Evolutionary conservation across 2,329 filamentous ascomycete genomes (phyloP).

Genomic region (Claviceps quebecensis): DNA sequence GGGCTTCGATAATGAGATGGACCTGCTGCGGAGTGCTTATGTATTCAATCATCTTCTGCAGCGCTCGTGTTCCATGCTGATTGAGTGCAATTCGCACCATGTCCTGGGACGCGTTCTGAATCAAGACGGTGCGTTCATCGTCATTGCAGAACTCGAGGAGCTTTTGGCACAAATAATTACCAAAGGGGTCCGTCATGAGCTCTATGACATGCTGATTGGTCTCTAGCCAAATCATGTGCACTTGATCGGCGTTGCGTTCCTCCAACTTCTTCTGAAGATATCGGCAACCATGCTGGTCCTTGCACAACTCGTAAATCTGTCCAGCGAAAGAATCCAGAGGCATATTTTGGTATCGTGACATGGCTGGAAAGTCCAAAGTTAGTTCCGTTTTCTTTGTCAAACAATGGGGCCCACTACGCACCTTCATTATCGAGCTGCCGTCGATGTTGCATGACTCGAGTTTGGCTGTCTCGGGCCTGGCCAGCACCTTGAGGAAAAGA

Average conservation of each 20-base stretch:
- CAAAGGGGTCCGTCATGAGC: constrained; percentile 97
- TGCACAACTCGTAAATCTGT: constrained; percentile 81
- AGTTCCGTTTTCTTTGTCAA: constrained; percentile 10
- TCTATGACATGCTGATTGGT: constrained; percentile 89
- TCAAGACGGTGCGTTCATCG: constrained; percentile 83
- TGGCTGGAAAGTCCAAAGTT: constrained; percentile 29
- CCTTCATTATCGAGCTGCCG: constrained; percentile 62
- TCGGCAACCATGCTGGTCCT: constrained; percentile 94
- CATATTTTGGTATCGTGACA: constrained; percentile 72
- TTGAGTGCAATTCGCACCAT: constrained; percentile 92
- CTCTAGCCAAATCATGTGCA: constrained; percentile 89
- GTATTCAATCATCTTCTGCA: constrained; percentile 99
- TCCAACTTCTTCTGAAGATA: constrained; percentile 97
- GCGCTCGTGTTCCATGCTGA: constrained; percentile 87
- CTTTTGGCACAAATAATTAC: constrained; percentile 99
- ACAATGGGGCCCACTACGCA: constrained; percentile 18
- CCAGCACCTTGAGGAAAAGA: constrained; percentile 32
- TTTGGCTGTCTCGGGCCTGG: constrained; percentile 58
- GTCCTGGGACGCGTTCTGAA: constrained; percentile 74
- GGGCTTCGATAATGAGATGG: constrained; percentile 71
- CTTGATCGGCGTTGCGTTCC: constrained; percentile 67
- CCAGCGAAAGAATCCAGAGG: constrained; percentile 68
- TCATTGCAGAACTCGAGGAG: constrained; percentile 89
- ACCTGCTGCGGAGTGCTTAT: constrained; percentile 78
- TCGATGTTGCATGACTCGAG: constrained; percentile 61